Evolutionary conservation across 352 stramenopile genomes (phyloP).

Genomic region (Globisporangium alternatum): DNA sequence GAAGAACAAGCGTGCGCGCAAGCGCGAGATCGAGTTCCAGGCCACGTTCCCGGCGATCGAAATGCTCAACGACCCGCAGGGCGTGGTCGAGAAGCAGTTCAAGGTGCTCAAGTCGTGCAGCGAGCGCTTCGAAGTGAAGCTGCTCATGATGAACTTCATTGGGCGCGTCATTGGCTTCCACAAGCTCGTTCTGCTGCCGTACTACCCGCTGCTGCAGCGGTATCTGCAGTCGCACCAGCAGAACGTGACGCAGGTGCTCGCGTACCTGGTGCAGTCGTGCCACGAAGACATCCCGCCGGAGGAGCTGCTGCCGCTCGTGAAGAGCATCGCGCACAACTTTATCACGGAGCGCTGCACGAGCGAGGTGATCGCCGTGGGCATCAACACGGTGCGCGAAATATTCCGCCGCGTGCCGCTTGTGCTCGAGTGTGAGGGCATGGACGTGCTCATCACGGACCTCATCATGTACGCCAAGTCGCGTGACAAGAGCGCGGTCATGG

Average conservation of each 20-base stretch:
- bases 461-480: slow-evolving; percentile 95
- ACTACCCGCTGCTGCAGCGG: slow-evolving; percentile 96
- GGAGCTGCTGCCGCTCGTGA: slow-evolving; percentile 94
- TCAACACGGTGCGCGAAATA: slow-evolving; percentile 96
- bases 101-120: slow-evolving; percentile 89
- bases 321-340: slow-evolving; percentile 98
- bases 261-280: slow-evolving; percentile 97
- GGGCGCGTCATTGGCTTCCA: slow-evolving; percentile 96
- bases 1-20: slow-evolving; percentile 89
- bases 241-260: slow-evolving; percentile 93
- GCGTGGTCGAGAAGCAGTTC: slow-evolving; percentile 92
- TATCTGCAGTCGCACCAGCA: slow-evolving; percentile 88
- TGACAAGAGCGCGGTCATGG: slow-evolving; percentile 97
- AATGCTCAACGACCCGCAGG: slow-evolving; percentile 97
- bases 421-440: slow-evolving; percentile 91
- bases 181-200: slow-evolving; percentile 94
- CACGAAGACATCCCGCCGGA: slow-evolving; percentile 97
- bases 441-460: slow-evolving; percentile 90
- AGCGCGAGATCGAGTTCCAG: slow-evolving; percentile 70
- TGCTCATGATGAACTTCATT: slow-evolving; percentile 99
- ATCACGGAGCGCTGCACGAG: slow-evolving; percentile 95
- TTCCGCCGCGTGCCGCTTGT: slow-evolving; percentile 93
- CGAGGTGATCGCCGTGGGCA: slow-evolving; percentile 97
- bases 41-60: slow-evolving; percentile 96
- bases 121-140: slow-evolving; percentile 91